Base-by-base conservation (phyloP, 176 grass and related monocot species). In the Ensete ventricosum region DNA sequence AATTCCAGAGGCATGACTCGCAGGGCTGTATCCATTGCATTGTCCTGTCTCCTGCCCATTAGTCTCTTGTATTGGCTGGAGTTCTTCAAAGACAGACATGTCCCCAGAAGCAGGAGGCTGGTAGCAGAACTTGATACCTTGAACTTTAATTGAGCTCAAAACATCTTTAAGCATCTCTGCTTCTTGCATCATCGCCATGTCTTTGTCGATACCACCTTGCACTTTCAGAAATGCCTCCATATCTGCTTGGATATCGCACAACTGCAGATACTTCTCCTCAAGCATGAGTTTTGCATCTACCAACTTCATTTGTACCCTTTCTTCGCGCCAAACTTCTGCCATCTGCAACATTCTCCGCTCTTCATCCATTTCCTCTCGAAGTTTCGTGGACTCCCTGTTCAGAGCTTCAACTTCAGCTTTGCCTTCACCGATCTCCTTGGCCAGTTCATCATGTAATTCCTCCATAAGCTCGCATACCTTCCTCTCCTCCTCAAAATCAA, bases 291-390 rank as follows among this genome's bases (percentile, higher is more conserved):
- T 98, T 73, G 95, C 95, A 84, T 98, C 95, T 21, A 89, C 57
- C 57, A 98, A 84, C 81, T 98, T 98, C 95, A 98, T 89, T 72
- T 98, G 90, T 54, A 98, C 90, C 77, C 95, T 88, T 67, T 98
- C 95, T 82, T 98, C 95, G 11, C 95, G 86, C 95, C 95, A 98
- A 76, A 90, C 90, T 78, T 98, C 95, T 43, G 95, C 95, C 84
- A 98, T 93, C 79, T 93, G 95, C 67, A 98, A 72, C 95, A 98
- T 98, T 77, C 79, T 88, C 72, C 76, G 86, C 81, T 93, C 95
- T 75, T 98, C 90, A 76, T 93, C 90, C 59, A 93, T 79, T 52
- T 93, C 90, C 65, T 91, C 90, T 78, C 80, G 85, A 53, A 98
- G 73, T 74, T 76, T 93, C 75, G 89, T 70, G 1, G 82, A 87